Percentiles rank a stretch among this genome's conserved stretches.
Evolutionary conservation across 148 eudicot species (phyloP).

Genomic region (Mesembryanthemum crystallinum): DNA sequence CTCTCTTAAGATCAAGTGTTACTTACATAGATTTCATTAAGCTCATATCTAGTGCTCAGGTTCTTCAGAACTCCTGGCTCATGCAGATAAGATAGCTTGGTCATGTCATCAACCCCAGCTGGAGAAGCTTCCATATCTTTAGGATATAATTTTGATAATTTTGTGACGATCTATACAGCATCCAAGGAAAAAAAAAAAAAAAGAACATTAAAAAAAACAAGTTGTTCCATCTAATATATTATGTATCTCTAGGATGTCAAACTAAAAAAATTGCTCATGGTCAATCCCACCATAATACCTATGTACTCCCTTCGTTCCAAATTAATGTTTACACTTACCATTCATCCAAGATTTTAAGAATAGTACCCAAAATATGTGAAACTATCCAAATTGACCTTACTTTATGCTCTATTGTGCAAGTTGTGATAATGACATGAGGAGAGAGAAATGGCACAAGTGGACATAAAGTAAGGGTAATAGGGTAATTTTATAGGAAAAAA

Average conservation of each 20-base stretch:
- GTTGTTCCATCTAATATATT: neutral
- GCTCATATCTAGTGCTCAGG: constrained; percentile 84
- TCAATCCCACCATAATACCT: neutral
- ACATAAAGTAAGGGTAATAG: too few species aligned
- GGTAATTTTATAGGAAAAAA: too few species aligned
- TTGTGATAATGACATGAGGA: too few species aligned
- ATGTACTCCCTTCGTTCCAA: too few species aligned
- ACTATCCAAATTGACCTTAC: too few species aligned
- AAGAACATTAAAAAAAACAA: neutral
- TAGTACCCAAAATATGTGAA: too few species aligned
- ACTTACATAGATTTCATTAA: constrained; percentile 92
- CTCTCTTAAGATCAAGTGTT: neutral
- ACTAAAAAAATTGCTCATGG: neutral
- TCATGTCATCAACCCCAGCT: constrained; percentile 99
- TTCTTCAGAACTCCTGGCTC: constrained; percentile 96
- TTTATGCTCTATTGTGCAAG: too few species aligned
- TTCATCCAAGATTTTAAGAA: too few species aligned
- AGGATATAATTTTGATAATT: constrained; percentile 73
- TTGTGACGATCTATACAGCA: constrained; percentile 59
- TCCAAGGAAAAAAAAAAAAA: too few species aligned
- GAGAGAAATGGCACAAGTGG: too few species aligned
- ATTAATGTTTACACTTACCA: too few species aligned
- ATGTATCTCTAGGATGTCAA: neutral
- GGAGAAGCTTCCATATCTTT: constrained; percentile 97
- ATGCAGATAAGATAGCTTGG: constrained; percentile 88